Evolutionary conservation across 2,329 filamentous ascomycete genomes (phyloP), one percentile per base, ranked within the genome.

Genomic region (Hymenoscyphus occultus): DNA sequence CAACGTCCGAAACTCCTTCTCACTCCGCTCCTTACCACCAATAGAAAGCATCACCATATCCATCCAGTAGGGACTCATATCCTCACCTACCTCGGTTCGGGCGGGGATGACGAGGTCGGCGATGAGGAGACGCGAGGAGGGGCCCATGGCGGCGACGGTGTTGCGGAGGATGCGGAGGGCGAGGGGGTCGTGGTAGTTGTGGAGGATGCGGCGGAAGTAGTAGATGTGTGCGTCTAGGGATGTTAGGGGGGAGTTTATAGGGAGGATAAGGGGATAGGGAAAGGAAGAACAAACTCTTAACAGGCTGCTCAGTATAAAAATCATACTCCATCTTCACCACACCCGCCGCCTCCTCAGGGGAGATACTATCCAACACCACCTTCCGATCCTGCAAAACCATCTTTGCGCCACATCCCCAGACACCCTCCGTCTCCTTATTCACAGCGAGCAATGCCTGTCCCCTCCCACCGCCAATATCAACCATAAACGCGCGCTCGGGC

Each of bases 261-360:
- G 42, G 7, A 45, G 22, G 39, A 28, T 12, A 14, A 12, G 40
- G 5, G 59, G 22, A 13, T 35, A 19, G 40, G 2, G 31, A 32
- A 31, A 45, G 28, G 39, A 10, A 28, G 5, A 10, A 58, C 62
- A 12, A 64, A 2, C 78, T 79, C 31, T 72, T 75, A 7, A 81
- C 67, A 0, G 78, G 78, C 61, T 81, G 79, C 5, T 75, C 72
- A 0, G 72, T 76, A 63, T 80, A 78, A 66, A 79, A 77, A 61
- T 80, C 76, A 64, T 80, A 74, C 1, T 69, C 66, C 61, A 72
- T 71, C 2, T 72, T 67, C 3, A 70, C 67, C 58, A 80, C 75
- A 0, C 71, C 71, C 6, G 71, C 68, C 1, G 79, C 58, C 7
- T 60, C 32, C 12, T 66, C 64, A 14, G 39, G 51, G 2, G 32